Evolutionary conservation across 768 basidiomycete species (phyloP), one percentile per base, ranked within the genome.

Genomic region (Baorangia bicolor): DNA sequence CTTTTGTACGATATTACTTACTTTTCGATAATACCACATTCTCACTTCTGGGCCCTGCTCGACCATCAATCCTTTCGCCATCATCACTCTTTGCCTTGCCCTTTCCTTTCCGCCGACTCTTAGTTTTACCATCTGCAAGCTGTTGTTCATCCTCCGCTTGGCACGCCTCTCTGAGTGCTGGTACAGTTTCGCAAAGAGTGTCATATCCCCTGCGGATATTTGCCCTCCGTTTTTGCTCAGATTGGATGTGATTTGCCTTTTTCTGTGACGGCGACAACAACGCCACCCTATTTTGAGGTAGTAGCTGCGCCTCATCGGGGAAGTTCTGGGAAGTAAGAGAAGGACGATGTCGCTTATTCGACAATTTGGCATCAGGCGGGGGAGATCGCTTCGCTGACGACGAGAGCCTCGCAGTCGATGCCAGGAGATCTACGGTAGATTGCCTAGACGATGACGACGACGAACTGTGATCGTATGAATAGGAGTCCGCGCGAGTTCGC

Each of bases 241-340:
- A 90, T 63, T 92, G 89, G 61, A 97, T 96, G 66, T 97, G 94
- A 64, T 95, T 95, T 38, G 88, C 88, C 68, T 94, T 92, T 69
- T 95, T 95, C 77, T 94, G 91, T 2, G 88, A 86, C 0, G 90
- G 83, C 2, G 88, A 86, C 25, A 95, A 80, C 25, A 94, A 77
- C 9, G 73, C 37, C 0, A 52, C 14, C 48, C 56, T 57, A 21
- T 56, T 60, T 5, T 61, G 58, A 43, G 60, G 56, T 14, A 39
- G 21, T 40, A 42, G 28, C 16, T 55, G 61, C 21, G 59, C n/a
- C 13, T 69, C 58, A 33, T 60, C 58, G 6, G 41, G 20, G 25
- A 48, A 27, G 28, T 34, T 49, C 41, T 53, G 56, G 35, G 60
- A 55, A 46, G 59, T 16, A 47, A 5, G 9, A 28, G 61, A 68